phyloP scores from a whole-genome alignment of 495 filamentous ascomycete species.

The Penicillium verhagenii region DNA sequence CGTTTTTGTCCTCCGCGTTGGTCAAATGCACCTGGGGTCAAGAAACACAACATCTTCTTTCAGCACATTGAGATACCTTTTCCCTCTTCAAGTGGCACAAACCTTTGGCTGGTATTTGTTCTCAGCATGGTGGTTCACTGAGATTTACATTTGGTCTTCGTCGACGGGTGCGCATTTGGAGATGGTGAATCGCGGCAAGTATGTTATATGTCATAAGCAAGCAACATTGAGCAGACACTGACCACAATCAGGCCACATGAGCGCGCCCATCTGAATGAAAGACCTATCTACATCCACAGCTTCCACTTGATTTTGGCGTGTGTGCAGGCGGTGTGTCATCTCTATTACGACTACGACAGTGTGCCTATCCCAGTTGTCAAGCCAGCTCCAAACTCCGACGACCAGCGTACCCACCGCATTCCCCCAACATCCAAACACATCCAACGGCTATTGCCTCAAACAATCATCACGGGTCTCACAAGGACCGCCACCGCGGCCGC shows the following conservation, averaged over 20 bases:
- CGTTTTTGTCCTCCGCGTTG: slow-evolving; percentile 80
- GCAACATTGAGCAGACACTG: slow-evolving; percentile 4
- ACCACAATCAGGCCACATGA: slow-evolving; percentile 53
- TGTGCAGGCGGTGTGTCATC: slow-evolving; percentile 65
- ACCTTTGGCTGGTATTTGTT: slow-evolving; percentile 70
- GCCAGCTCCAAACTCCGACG: slow-evolving; percentile 28
- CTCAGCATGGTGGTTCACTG: slow-evolving; percentile 78
- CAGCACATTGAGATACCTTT: slow-evolving; percentile 56
- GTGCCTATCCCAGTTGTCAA: slow-evolving; percentile 55
- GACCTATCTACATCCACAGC: slow-evolving; percentile 75
- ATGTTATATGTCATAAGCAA: slow-evolving; percentile 19
- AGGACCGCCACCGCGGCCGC: slow-evolving; percentile 45
- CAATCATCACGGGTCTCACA: slow-evolving; percentile 35
- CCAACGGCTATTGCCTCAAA: slow-evolving; percentile 21
- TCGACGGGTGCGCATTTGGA: slow-evolving; percentile 62
- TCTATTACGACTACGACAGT: slow-evolving; percentile 72
- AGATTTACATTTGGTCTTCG: slow-evolving; percentile 77
- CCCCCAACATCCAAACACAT: slow-evolving; percentile 35
- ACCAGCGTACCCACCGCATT: slow-evolving; percentile 38
- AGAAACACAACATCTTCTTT: slow-evolving; percentile 69
- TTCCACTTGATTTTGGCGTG: slow-evolving; percentile 67
- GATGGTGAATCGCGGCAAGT: slow-evolving; percentile 68
- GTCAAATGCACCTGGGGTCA: slow-evolving; percentile 69
- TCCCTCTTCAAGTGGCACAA: slow-evolving; percentile 59
- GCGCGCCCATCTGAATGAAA: slow-evolving; percentile 80